Conservation (phyloP, 352 stramenopile species). For the Phytophthora colocasiae region DNA sequence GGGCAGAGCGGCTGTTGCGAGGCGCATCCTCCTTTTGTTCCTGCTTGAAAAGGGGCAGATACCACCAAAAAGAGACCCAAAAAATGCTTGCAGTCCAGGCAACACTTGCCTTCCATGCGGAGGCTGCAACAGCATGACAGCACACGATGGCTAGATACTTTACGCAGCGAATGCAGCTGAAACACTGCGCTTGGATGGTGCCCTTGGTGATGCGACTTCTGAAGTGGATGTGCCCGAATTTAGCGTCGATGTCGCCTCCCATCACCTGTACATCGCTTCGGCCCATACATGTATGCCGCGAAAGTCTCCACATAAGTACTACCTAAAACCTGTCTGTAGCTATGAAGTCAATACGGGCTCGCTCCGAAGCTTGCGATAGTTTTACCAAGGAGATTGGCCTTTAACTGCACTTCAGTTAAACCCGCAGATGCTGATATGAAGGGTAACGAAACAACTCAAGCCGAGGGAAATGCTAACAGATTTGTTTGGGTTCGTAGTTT, state of each 20-base stretch:
- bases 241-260: conserved; percentile 2
- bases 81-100: no score
- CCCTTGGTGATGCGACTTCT: conserved; percentile 26
- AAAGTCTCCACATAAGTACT: background rate
- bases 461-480: conserved; percentile 3
- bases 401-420: conserved; percentile 7
- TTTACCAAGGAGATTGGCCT: background rate
- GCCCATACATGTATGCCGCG: background rate
- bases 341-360: background rate
- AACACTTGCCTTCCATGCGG: no score
- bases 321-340: background rate
- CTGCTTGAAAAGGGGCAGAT: conserved; percentile 15
- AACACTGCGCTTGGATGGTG: background rate
- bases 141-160: no score
- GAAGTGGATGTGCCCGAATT: conserved; percentile 27
- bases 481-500: conserved; percentile 8
- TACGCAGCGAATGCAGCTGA: no score
- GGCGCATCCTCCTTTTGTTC: conserved; percentile 41
- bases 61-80: conserved; percentile 16
- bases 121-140: no score
- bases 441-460: background rate
- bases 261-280: conserved; percentile 11
- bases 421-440: conserved; percentile 19
- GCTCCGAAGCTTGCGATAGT: background rate
- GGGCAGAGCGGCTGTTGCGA: conserved; percentile 12